Base-by-base conservation (phyloP, 2,329 filamentous ascomycete genomes). In the Fonsecaea nubica region DNA sequence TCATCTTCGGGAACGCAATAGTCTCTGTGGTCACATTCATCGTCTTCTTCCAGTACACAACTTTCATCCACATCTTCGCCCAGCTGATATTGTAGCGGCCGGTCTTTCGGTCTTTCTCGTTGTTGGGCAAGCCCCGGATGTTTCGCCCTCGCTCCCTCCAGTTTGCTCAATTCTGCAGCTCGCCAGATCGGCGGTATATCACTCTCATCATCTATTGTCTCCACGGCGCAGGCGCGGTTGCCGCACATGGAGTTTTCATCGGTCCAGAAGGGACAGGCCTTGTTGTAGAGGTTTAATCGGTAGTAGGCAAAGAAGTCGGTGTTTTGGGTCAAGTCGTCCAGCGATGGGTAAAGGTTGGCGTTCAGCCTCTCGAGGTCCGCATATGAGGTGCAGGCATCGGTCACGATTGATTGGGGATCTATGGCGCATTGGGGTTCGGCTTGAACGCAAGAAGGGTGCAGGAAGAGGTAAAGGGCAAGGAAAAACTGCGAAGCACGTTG, bases 251-350 rank as follows among this genome's bases (percentile, higher is more conserved):
- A 92, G 79, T 91, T 90, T 68, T 93, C 90, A 78, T 99, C 95
- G 76, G 89, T 87, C 94, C 95, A 99, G 78, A 98, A 99, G 0
- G 95, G 95, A 76, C 95, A 99, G 80, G 87, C 88, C 79, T 95
- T 97, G 79, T 96, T 91, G 80, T 92, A 99, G 21, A 99, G 86
- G 77, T 97, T 98, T 54, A 99, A 83, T 65, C 95, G 90, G 82
- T 98, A 99, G 80, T 98, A 93, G 61, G 94, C 94, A 81, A 99
- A 99, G 85, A 97, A 99, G 80, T 99, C 95, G 78, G 94, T 96
- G 61, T 91, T 88, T 73, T 87, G 87, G 0, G 92, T 96, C 54
- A 99, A 87, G 63, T 92, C 90, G 74, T 92, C 86, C 72, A 99
- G 82, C 60, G 89, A 86, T 18, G 93, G 91, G 73, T 90, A 89